These are phyloP conservation scores for Orbilia javanica DNA, from an alignment of 2,329 filamentous ascomycete genomes.

Conservation along the genomic window DNA sequence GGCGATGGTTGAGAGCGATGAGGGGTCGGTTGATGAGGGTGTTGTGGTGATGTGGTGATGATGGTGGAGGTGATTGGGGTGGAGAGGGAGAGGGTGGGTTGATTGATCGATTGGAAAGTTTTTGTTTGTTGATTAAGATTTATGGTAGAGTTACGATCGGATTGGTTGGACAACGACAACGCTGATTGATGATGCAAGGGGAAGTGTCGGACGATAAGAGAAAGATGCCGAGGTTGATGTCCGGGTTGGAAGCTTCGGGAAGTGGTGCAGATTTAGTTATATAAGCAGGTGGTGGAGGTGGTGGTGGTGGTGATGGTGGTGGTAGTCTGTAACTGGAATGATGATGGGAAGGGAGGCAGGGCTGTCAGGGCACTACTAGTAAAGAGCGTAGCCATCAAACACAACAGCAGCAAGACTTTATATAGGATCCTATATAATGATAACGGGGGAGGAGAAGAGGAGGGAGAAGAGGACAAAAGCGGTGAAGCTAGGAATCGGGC, in stretches of 20 bases:
- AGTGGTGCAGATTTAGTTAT: background rate
- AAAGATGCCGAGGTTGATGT: background rate
- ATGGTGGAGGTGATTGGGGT: background rate
- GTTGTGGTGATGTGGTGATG: background rate
- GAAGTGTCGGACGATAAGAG: background rate
- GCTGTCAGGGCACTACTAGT: conserved; percentile 10
- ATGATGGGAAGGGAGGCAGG: conserved; percentile 21
- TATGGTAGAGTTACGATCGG: background rate
- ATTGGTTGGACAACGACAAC: conserved; percentile 10
- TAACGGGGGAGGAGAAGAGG: background rate
- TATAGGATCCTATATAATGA: background rate
- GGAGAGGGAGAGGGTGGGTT: background rate
- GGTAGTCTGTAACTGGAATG: conserved; percentile 15
- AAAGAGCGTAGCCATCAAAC: conserved; percentile 56
- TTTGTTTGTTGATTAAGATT: background rate
- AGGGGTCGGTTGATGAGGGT: conserved; percentile 6
- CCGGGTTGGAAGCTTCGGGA: background rate
- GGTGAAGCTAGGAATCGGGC: conserved; percentile 38
- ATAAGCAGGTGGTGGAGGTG: background rate
- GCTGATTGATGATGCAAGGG: background rate
- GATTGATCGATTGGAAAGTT: background rate
- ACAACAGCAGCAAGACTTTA: background rate
- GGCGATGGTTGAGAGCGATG: background rate
- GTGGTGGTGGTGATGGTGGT: background rate
- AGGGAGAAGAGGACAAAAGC: background rate